These are phyloP conservation scores for Kurtzmaniella quercitrusa DNA, from an alignment of 1,139 yeast genomes.

Conservation along the genomic window DNA sequence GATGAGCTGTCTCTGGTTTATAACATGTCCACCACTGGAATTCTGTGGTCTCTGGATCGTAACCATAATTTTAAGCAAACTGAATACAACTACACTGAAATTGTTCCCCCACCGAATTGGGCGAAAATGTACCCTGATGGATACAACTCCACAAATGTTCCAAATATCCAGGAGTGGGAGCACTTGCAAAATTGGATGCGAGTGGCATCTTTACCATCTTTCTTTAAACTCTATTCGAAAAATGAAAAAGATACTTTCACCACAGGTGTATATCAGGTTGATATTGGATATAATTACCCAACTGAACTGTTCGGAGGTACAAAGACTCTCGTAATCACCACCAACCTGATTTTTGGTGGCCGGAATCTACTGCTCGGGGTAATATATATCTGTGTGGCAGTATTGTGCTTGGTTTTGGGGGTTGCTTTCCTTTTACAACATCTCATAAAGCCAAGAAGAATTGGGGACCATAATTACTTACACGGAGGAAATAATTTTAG, in stretches of 20 bases:
- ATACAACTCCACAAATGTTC: conserved; percentile 77
- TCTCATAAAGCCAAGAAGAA: conserved; percentile 41
- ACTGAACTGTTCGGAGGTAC: conserved; percentile 66
- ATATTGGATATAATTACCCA: conserved; percentile 65
- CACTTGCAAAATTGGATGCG: conserved; percentile 77
- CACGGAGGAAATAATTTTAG: conserved; percentile 14
- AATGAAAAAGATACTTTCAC: conserved; percentile 46
- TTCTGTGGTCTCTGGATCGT: conserved; percentile 84
- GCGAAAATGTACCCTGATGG: conserved; percentile 79
- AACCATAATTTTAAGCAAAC: conserved; percentile 75
- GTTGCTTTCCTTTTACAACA: conserved; percentile 45
- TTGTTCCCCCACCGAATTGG: conserved; percentile 98
- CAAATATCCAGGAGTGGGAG: conserved; percentile 50
- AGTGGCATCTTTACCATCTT: conserved; percentile 71
- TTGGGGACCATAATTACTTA: conserved; percentile 44
- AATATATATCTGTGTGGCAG: conserved; percentile 63
- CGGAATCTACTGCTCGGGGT: conserved; percentile 64
- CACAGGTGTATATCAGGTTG: conserved; percentile 58
- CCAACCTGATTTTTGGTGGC: conserved; percentile 68
- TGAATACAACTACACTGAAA: conserved; percentile 59
- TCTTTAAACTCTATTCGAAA: conserved; percentile 62
- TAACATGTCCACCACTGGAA: conserved; percentile 62
- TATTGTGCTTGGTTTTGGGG: conserved; percentile 44
- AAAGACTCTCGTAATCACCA: conserved; percentile 62
- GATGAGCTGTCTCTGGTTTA: conserved; percentile 48